A percentile compares a stretch with the other conserved stretches of the same genome.
phyloP scores from a whole-genome alignment of 441 rosid genomes.

The Flueggea neowawraea region DNA sequence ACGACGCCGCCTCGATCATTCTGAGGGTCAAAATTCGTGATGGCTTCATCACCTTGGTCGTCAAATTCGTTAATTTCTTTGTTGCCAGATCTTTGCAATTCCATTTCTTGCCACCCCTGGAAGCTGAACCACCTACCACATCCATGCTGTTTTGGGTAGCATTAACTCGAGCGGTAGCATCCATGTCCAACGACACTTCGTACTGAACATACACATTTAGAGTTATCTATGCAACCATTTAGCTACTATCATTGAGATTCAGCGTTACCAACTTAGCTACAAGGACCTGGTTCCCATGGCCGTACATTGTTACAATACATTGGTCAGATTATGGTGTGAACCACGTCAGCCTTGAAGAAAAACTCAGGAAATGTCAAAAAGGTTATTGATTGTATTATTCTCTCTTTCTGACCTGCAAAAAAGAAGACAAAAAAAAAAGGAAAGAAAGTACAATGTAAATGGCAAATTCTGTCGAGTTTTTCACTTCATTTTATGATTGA shows the following conservation, averaged over 20 bases:
- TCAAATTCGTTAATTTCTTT: slow-evolving; percentile 10
- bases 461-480: no score
- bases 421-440: no score
- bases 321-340: no score
- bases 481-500: no score
- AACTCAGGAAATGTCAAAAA: no score
- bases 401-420: no score
- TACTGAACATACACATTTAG: not conserved
- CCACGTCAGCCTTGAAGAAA: no score
- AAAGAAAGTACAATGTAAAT: no score
- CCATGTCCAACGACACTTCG: slow-evolving; percentile 15
- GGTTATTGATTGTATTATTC: no score
- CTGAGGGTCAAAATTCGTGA: not conserved
- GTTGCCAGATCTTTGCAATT: slow-evolving; percentile 17
- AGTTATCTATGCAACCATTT: not conserved
- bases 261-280: not conserved
- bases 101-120: slow-evolving; percentile 5
- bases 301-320: no score
- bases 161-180: slow-evolving; percentile 25
- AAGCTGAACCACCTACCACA: not conserved
- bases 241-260: not conserved
- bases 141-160: slow-evolving; percentile 21
- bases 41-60: not conserved
- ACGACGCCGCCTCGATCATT: not conserved
- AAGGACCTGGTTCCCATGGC: no score